These are phyloP conservation scores for Bolboschoenoplectus hybrid DNA, from an alignment of 202 grass and related monocot genomes.

Conservation along the genomic window DNA sequence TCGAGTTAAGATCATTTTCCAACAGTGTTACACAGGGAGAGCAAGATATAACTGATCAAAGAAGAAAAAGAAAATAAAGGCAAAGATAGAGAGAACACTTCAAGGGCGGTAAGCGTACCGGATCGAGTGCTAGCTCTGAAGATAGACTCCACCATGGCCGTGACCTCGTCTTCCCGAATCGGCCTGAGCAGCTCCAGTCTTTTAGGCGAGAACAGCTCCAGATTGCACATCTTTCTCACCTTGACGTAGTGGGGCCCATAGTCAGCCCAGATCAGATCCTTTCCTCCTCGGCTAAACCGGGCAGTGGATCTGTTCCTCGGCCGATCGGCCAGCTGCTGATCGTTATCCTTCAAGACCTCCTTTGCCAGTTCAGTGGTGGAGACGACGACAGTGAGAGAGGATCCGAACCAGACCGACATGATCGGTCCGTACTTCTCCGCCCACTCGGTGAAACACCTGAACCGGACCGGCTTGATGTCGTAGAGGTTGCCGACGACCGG, in stretches of 20 bases:
- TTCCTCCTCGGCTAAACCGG: conserved; percentile 75
- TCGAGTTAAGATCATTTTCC: too few species aligned
- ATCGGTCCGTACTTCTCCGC: conserved; percentile 73
- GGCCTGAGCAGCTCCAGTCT: conserved; percentile 81
- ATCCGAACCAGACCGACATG: conserved; percentile 89
- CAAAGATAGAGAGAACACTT: neutral
- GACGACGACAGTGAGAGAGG: conserved; percentile 69
- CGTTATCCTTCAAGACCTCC: conserved; percentile 93
- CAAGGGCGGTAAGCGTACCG: conserved; percentile 45
- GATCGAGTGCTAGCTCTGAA: conserved; percentile 49
- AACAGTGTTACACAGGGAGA: neutral
- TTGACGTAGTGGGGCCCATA: conserved; percentile 92
- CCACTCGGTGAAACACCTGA: conserved; percentile 82
- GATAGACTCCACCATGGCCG: conserved; percentile 90
- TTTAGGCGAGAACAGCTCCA: conserved; percentile 88
- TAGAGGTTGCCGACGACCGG: conserved; percentile 83
- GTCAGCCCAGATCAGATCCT: conserved; percentile 91
- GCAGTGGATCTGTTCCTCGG: conserved; percentile 67
- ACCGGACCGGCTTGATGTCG: conserved; percentile 81
- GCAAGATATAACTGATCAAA: neutral
- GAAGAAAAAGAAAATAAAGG: conserved; percentile 6
- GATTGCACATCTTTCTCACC: conserved; percentile 91
- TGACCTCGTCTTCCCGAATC: conserved; percentile 88
- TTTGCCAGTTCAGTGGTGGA: conserved; percentile 68
- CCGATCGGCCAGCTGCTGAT: conserved; percentile 90